Evolutionary conservation across 345 rosid genomes (phyloP).

Genomic region (Raphanus raphanistrum): DNA sequence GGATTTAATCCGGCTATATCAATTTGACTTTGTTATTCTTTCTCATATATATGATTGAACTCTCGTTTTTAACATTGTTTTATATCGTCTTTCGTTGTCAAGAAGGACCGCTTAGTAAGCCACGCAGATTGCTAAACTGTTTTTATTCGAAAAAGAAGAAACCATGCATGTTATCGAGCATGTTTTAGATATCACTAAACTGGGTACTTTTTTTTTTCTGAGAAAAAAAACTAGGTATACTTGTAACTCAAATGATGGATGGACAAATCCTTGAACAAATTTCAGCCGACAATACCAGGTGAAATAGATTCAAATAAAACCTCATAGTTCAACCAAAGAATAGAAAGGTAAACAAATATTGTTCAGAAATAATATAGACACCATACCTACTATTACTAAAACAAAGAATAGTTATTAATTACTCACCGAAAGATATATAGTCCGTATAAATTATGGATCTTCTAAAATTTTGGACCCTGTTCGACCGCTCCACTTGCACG

Average conservation of each 20-base stretch:
- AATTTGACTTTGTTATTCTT: neutral
- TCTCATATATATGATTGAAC: neutral
- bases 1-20: neutral
- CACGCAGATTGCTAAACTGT: neutral
- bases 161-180: neutral
- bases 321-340: neutral
- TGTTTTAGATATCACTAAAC: neutral
- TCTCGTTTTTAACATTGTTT: neutral
- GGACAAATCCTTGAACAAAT: neutral
- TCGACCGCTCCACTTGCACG: too few species aligned
- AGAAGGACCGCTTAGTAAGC: neutral
- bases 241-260: neutral
- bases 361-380: neutral
- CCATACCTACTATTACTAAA: too few species aligned
- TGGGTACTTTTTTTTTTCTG: neutral
- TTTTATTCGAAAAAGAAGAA: slow-evolving; percentile 1
- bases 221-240: neutral
- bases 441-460: too few species aligned
- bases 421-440: too few species aligned
- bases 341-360: neutral
- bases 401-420: neutral
- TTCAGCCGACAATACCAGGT: neutral
- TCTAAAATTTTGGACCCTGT: too few species aligned
- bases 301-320: neutral
- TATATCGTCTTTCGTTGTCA: neutral